Conservation (phyloP, 306 rosid species). For the Medicago truncatula region MtrunA17r5.0-ANR NC_053044.1:42474501-42475000, state of each 20-base stretch:
- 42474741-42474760: conserved; percentile 22
- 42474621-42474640: background rate
- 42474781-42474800: conserved; percentile 13
- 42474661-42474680: conserved; percentile 10
- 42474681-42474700: background rate
- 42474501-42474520: conserved; percentile 8
- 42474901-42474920: conserved; percentile 52
- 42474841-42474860: conserved; percentile 49
- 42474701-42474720: too few species aligned
- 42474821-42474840: conserved; percentile 67
- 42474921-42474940: conserved; percentile 31
- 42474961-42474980: conserved; percentile 32
- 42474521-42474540: background rate
- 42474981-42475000: background rate
- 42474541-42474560: background rate
- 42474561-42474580: conserved; percentile 12
- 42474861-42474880: conserved; percentile 50
- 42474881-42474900: conserved; percentile 53
- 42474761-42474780: conserved; percentile 4
- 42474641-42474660: conserved; percentile 11
- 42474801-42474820: conserved; percentile 33
- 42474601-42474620: conserved; percentile 14
- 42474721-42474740: conserved; percentile 8
- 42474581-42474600: conserved; percentile 18
- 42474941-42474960: conserved; percentile 21